These are phyloP conservation scores for Euphorbia lathyris DNA, from an alignment of 345 rosid genomes.

Conservation along the genomic window DNA sequence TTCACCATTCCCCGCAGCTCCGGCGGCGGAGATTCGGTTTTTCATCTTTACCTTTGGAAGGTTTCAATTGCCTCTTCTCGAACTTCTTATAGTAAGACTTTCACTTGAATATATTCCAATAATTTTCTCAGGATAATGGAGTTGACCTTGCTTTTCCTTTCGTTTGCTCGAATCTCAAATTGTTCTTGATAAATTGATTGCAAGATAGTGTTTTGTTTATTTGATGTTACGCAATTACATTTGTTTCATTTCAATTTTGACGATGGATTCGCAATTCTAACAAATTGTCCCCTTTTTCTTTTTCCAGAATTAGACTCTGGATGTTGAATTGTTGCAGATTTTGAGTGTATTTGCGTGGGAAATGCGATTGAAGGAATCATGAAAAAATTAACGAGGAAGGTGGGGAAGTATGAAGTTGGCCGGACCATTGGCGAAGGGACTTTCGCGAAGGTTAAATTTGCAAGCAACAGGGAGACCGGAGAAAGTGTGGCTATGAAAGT, in stretches of 20 bases:
- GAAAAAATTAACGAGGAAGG: constrained; percentile 44
- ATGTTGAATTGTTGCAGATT: not conserved
- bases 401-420: constrained; percentile 85
- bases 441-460: constrained; percentile 95
- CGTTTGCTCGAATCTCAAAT: not conserved
- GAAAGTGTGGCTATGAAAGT: constrained; percentile 80
- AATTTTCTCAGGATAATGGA: not conserved
- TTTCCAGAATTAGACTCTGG: not conserved
- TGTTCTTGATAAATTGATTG: not conserved
- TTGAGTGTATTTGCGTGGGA: not conserved
- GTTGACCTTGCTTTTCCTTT: not conserved
- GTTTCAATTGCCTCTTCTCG: no score
- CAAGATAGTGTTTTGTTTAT: not conserved
- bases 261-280: not conserved
- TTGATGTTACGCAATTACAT: not conserved
- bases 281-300: not conserved
- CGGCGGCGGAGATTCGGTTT: no score
- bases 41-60: no score
- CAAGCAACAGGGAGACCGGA: constrained; percentile 62
- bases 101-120: not conserved
- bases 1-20: no score
- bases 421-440: constrained; percentile 89
- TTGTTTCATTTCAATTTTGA: not conserved
- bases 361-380: constrained; percentile 30
- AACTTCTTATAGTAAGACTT: not conserved